A percentile compares a stretch with the other conserved stretches of the same genome.
Conservation (phyloP, 257 asterid genomes). For the Galeopsis tetrahit region DNA sequence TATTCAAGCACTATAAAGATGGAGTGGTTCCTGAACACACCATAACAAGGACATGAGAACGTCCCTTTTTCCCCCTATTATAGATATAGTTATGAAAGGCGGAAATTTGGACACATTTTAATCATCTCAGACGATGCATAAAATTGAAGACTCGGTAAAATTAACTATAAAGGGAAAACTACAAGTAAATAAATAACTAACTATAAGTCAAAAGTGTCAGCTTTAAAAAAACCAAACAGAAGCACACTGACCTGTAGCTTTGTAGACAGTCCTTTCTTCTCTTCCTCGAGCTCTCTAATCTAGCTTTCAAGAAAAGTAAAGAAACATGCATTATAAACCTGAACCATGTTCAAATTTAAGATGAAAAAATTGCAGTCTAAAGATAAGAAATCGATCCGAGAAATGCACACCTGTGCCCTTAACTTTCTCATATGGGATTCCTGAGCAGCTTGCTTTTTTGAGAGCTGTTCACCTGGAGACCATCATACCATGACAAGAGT, state of each 20-base stretch:
- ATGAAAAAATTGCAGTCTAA: conserved; percentile 24
- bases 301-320: conserved; percentile 65
- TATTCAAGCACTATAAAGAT: conserved; percentile 1
- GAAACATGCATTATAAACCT: conserved; percentile 28
- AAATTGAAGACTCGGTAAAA: not conserved
- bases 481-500: conserved; percentile 26
- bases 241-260: conserved; percentile 73
- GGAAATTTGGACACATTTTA: conserved; percentile 1
- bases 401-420: conserved; percentile 86
- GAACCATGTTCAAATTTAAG: conserved; percentile 30
- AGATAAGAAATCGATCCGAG: conserved; percentile 35
- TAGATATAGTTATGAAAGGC: conserved; percentile 2
- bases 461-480: conserved; percentile 91
- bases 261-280: conserved; percentile 84
- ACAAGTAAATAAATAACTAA: not conserved
- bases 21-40: not conserved
- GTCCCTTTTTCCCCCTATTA: not conserved
- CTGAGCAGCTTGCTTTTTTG: conserved; percentile 98
- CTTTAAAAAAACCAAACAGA: conserved; percentile 3
- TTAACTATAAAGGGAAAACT: not conserved
- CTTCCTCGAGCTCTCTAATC: conserved; percentile 99
- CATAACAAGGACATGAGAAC: conserved; percentile 1
- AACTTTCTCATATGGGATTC: conserved; percentile 90
- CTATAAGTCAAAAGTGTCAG: conserved; percentile 14
- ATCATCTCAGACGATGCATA: conserved; percentile 14